Evolutionary conservation across 768 basidiomycete genomes (phyloP), one percentile per base, ranked within the genome.

Genomic region (Omphalotus guepiniiformis): DNA sequence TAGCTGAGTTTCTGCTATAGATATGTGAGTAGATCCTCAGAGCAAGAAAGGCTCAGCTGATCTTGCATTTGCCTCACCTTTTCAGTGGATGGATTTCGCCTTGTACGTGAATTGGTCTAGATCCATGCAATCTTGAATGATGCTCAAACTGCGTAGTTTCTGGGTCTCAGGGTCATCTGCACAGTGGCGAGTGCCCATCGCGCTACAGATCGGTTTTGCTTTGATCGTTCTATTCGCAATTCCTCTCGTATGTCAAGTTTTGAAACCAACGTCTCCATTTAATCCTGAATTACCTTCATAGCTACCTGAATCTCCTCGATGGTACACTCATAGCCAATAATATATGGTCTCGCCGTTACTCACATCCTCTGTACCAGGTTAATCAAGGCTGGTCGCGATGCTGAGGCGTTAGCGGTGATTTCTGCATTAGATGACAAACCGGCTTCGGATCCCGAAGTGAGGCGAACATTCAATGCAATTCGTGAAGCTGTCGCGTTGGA

Each of bases 121-220:
- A 8, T n/a, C 21, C 9, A 28, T 8, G 12, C 9, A 4, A 9
- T n/a, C 16, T 36, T 9, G 27, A 36, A 15, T 26, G 2, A 25
- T 9, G 38, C 13, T n/a, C 32, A 9, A 4, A 11, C 7, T 8
- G 23, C 13, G 13, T 45, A 79, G 78, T 25, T 80, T 74, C 60
- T 83, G 72, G 75, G 68, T 68, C 5, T 65, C 65, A 32, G 66
- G 57, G 7, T 75, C 75, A 4, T 76, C 77, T 21, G 74, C 75
- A 0, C 78, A 80, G 58, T 85, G 82, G 82, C 67, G 82, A 51
- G 76, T 78, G 12, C 82, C 82, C 3, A 74, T 83, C 15, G 78
- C 80, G 1, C 57, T 83, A 16, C 81, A 84, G 53, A 79, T 80
- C 35, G 26, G 77, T 19, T 69, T 83, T 19, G 78, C 80, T 0